Base-by-base conservation (phyloP, 2,329 filamentous ascomycete genomes). In the Pezicula rhizophila region DNA sequence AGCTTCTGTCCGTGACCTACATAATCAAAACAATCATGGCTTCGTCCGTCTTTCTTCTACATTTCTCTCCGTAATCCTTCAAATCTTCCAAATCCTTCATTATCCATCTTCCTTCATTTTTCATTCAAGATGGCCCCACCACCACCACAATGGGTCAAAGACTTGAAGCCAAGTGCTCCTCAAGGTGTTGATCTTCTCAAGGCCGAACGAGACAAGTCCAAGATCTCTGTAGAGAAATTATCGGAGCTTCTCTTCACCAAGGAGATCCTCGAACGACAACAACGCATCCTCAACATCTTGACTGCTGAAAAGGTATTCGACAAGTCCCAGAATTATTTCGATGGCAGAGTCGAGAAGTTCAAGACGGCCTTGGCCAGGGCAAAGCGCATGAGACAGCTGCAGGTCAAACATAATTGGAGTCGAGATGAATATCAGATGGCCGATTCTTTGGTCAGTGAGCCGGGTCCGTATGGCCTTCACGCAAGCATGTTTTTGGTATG, bases 301-400 rank as follows among this genome's bases (percentile, higher is more conserved):
- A 71, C 82, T 57, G 65, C 74, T 0, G 84, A 91, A 50, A 78
- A 79, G 46, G 76, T 89, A 49, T 90, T 91, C 57, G 84, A 90
- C 68, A 91, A 90, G 70, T 81, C 81, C 3, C 81, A 85, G 55
- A 89, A 89, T 64, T 88, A 89, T 68, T 87, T 87, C 64, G 76
- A 80, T 56, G 85, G 85, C 38, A 74, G 87, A 40, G 74, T 79
- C 23, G 84, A 87, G 53, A 77, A 82, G 43, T 82, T 90, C 60
- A 78, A 87, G 62, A 79, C 77, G 31, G 79, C 87, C 1, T 72
- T 92, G 48, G 85, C 80, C 5, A 74, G 85, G 51, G 85, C 76
- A 42, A 91, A 91, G 75, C 77, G 77, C 45, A 68, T 91, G 58
- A 78, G 81, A 48, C 80, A 85, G 59, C 70, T 92, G 50, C 73